Percentiles rank a stretch among this genome's conserved stretches.
Conservation (phyloP, 208 protist genomes). For the Crithidia sp. region DNA sequence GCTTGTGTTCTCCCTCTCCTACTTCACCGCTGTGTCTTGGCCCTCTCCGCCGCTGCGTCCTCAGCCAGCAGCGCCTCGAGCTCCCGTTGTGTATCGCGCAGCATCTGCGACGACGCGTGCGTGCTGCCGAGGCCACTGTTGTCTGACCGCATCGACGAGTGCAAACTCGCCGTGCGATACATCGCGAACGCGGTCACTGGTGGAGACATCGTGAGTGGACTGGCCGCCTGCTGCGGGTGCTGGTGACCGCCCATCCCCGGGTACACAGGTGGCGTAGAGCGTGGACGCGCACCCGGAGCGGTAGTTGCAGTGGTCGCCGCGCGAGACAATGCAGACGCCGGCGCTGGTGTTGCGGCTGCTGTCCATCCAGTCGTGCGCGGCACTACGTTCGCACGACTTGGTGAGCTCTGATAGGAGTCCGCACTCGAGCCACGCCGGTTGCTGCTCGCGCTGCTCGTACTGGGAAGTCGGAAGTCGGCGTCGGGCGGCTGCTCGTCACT, state of each 20-base stretch:
- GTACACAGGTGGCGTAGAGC: constrained; percentile 26
- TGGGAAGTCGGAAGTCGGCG: constrained; percentile 17
- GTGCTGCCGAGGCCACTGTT: constrained; percentile 25
- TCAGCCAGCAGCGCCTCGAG: constrained; percentile 69
- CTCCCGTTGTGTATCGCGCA: constrained; percentile 71
- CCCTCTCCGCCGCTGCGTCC: constrained; percentile 35
- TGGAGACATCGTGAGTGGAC: constrained; percentile 6
- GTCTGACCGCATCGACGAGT: constrained; percentile 31
- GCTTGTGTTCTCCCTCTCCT: neutral
- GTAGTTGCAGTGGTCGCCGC: too few species aligned
- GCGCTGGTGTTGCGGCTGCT: neutral
- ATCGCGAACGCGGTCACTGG: neutral
- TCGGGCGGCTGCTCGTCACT: constrained; percentile 15
- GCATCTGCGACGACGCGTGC: constrained; percentile 58
- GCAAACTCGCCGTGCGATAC: constrained; percentile 11
- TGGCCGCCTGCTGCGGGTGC: constrained; percentile 11
- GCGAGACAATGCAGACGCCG: neutral
- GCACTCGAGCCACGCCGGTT: neutral
- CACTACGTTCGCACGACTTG: too few species aligned
- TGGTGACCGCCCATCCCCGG: neutral
- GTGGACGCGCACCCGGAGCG: neutral
- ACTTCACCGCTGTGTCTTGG: constrained; percentile 6
- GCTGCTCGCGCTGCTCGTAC: neutral
- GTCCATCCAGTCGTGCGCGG: too few species aligned
- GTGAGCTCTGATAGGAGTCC: constrained; percentile 25